Evolutionary conservation across 2,329 filamentous ascomycete species (phyloP).

Genomic region (Metarhizium sp.): DNA sequence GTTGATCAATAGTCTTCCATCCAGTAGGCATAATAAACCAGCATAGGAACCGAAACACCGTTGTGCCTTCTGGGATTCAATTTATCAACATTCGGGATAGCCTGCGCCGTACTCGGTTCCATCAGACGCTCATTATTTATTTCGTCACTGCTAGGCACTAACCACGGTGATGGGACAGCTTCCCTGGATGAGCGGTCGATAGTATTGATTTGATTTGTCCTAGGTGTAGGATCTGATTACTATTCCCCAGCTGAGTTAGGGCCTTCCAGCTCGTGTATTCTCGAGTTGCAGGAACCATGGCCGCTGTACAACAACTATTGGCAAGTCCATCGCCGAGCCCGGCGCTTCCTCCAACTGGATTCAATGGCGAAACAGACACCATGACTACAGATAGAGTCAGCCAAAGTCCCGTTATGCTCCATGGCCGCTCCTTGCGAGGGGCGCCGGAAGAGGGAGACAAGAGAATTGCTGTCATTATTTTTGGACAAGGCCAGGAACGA

Average conservation of each 20-base stretch:
- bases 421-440: slow-evolving; percentile 33
- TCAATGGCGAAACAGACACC: slow-evolving; percentile 14
- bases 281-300: slow-evolving; percentile 17
- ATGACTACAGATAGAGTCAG: slow-evolving; percentile 27
- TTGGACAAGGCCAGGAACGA: slow-evolving; percentile 60
- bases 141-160: background rate
- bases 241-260: background rate
- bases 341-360: slow-evolving; percentile 11
- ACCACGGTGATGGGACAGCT: background rate
- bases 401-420: slow-evolving; percentile 23
- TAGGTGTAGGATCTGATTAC: background rate
- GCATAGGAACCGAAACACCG: too few relatives aligned
- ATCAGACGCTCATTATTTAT: background rate
- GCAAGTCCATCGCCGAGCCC: slow-evolving; percentile 23
- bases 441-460: slow-evolving; percentile 43
- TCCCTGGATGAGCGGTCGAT: background rate
- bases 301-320: slow-evolving; percentile 28
- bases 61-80: too few relatives aligned
- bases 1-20: too few relatives aligned
- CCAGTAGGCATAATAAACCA: too few relatives aligned
- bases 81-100: too few relatives aligned
- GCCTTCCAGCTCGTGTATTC: background rate
- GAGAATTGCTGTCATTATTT: slow-evolving; percentile 57
- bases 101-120: too few relatives aligned
- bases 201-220: background rate